Evolutionary conservation across 2,329 filamentous ascomycete species (phyloP).

Genomic region (Ophidiomyces ophidiicola): DNA sequence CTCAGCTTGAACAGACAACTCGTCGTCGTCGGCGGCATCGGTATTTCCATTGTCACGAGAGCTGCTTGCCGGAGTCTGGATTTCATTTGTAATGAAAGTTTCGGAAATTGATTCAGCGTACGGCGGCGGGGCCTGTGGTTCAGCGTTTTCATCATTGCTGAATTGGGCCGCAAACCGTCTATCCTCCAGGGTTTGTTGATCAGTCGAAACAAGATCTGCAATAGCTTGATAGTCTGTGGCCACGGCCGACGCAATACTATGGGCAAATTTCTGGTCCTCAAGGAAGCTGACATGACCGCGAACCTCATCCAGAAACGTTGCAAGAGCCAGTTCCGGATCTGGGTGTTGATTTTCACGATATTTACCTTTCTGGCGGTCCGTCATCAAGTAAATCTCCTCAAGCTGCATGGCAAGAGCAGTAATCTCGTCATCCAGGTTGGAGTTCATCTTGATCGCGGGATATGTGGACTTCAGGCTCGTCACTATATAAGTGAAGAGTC

Average conservation of each 20-base stretch:
- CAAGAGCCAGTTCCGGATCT: neutral
- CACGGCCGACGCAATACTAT: slow-evolving; percentile 3
- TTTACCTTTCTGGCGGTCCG: neutral
- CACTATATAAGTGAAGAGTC: too few species aligned
- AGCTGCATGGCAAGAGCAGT: slow-evolving; percentile 1
- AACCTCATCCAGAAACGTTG: neutral
- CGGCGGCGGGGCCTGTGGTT: too few species aligned
- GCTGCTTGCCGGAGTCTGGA: too few species aligned
- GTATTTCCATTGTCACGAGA: too few species aligned
- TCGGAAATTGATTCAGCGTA: too few species aligned
- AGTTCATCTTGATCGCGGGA: too few species aligned
- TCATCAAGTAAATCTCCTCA: neutral
- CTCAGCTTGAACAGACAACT: too few species aligned
- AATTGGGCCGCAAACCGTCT: too few species aligned
- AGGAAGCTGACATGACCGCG: neutral
- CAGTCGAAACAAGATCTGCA: neutral
- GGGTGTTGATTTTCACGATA: neutral
- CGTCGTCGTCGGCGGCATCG: neutral
- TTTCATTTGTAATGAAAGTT: too few species aligned
- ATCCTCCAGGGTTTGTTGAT: too few species aligned
- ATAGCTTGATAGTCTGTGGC: slow-evolving; percentile 1
- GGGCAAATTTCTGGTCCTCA: slow-evolving; percentile 3
- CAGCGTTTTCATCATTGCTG: too few species aligned
- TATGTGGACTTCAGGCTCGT: too few species aligned
- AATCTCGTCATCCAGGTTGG: neutral